Evolutionary conservation across 768 basidiomycete genomes (phyloP), one percentile per base, ranked within the genome.

Genomic region (Boletus vermiculosoides): DNA sequence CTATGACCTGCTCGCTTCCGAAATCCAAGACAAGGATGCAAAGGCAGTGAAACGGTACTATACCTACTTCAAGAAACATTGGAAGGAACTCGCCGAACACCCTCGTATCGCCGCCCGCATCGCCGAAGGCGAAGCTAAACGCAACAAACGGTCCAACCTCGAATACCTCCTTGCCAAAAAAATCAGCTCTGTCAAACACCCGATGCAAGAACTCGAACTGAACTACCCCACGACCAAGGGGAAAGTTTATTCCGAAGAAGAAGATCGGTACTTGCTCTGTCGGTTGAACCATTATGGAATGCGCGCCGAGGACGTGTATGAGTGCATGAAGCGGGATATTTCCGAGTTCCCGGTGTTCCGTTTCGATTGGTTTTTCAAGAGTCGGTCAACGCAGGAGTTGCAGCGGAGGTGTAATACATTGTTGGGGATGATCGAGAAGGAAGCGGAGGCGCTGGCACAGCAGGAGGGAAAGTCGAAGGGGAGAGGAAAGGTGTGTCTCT

Each of bases 341-440:
- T 88, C 86, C 16, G 95, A 98, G 74, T 98, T 94, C 74, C 95
- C 96, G 1, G 90, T 95, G 15, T 99, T 98, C 77, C 80, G 95
- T 22, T 98, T 98, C 65, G 94, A 98, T 67, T 98, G 94, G 96
- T 98, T 97, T 77, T 89, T 94, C 80, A 95, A 96, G 78, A 93
- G 92, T 61, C 77, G 96, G 53, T 92, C 90, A 12, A 86, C 92
- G 3, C 87, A 92, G 65, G 96, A 98, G 74, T 74, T 98, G 55
- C 85, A 88, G 66, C 77, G 96, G 61, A 77, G 96, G 52, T 97
- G 94, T 65, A 88, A 88, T 63, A 97, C 96, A 2, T 69, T 98
- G 37, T 66, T 97, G 28, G 79, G 85, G 11, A 92, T 97, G 84
- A 91, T 99, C 59, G 88, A 92, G 76, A 96, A 95, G 77, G 96